A percentile compares a stretch with the other conserved stretches of the same genome.
Evolutionary conservation across 352 stramenopile genomes (phyloP).

Genomic region (Globisporangium takayamanum): DNA sequence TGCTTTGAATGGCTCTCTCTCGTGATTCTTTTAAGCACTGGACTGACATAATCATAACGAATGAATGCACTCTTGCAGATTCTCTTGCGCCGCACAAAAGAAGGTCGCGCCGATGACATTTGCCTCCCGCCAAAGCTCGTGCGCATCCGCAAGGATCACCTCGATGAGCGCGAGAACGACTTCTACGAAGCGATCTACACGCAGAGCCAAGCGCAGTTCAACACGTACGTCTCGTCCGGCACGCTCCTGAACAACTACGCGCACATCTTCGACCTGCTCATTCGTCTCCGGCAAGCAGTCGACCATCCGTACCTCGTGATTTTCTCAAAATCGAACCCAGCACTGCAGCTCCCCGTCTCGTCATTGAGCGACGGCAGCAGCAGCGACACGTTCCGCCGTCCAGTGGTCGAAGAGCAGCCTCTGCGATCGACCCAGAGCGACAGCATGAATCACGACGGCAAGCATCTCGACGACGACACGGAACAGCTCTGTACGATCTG

Average conservation of each 20-base stretch:
- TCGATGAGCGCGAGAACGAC: constrained; percentile 93
- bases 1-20: not conserved
- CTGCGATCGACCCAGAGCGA: constrained; percentile 25
- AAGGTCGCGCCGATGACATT: constrained; percentile 95
- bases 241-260: constrained; percentile 99
- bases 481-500: constrained; percentile 86
- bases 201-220: constrained; percentile 96
- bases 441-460: constrained; percentile 20
- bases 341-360: constrained; percentile 48
- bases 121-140: constrained; percentile 86
- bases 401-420: constrained; percentile 59
- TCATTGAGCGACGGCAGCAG: constrained; percentile 8
- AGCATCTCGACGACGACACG: constrained; percentile 23
- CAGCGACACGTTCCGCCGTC: constrained; percentile 12
- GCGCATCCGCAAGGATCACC: constrained; percentile 70
- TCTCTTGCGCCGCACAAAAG: constrained; percentile 96
- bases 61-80: constrained; percentile 41
- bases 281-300: constrained; percentile 95
- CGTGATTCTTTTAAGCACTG: not conserved
- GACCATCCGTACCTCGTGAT: constrained; percentile 98
- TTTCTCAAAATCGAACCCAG: constrained; percentile 85
- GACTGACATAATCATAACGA: too few species aligned
- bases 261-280: constrained; percentile 98
- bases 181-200: constrained; percentile 99
- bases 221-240: constrained; percentile 96